Base-by-base conservation (phyloP, 1,284 basidiomycete genomes). In the Pseudozyma hubeiensis region DNA sequence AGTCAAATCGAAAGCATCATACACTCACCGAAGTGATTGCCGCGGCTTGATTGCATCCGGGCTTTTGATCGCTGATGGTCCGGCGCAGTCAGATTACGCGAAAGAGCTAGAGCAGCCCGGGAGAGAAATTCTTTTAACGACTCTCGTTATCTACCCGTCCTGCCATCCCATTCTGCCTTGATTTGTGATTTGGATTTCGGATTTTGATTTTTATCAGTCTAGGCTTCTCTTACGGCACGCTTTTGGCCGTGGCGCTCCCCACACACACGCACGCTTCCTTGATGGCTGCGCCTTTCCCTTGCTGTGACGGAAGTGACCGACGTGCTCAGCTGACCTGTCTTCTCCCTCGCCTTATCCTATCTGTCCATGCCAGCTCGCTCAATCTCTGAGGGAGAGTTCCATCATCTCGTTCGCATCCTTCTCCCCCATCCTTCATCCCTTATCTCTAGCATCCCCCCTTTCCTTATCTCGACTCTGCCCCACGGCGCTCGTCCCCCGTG, bases 381-480 rank as follows among this genome's bases (percentile, higher is more conserved):
- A 55, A 67, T 67, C 64, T 67, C 58, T 24, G 24, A 24, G 24
- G 24, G 24, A 7, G 19, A 48, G 50, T 41, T 53, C 50, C 57
- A 52, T 40, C 58, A 52, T 60, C 53, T 41, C n/a, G 11, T n/a
- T n/a, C 39, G 16, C 24, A 40, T 30, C n/a, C 40, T 44, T 54
- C 35, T 40, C 41, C 44, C 53, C 35, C 56, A 51, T 65, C 52
- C 52, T 30, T 24, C 63, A 59, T 59, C 47, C 62, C 58, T 67
- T 67, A 67, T 67, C 64, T 67, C 58, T 54, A 53, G 17, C 53
- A 47, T 14, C 24, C 31, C 35, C 45, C 46, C 45, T 46, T 24
- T 48, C 48, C 64, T 66, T 66, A 66, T 66, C 56, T 57, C 53
- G 44, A n/a, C 24, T 52, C 58, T 24, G 24, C 24, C 58, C 57